A percentile compares a stretch with the other conserved stretches of the same genome.
These are phyloP conservation scores for Xylaria cubensis DNA, from an alignment of 495 filamentous ascomycete species.

Conservation along the genomic window DNA sequence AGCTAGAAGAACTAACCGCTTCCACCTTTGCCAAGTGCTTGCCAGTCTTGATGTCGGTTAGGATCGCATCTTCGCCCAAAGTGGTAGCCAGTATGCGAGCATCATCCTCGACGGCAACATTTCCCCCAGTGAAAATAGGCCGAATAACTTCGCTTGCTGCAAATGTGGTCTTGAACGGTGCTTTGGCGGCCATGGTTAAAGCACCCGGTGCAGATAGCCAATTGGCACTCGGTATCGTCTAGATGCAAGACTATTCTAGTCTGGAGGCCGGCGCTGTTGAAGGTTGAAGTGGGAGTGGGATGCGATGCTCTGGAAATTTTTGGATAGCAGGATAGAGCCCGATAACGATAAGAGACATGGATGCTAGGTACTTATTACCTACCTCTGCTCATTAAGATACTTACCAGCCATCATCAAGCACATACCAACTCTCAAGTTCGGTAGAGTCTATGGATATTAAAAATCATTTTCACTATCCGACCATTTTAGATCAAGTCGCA, in stretches of 20 bases:
- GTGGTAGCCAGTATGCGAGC: constrained; percentile 86
- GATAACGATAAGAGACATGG: constrained; percentile 38
- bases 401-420: neutral
- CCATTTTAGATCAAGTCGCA: too few species aligned
- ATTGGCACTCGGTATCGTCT: constrained; percentile 1
- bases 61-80: constrained; percentile 83
- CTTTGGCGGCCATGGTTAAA: constrained; percentile 55
- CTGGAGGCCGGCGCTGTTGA: neutral
- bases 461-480: neutral
- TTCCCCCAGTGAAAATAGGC: constrained; percentile 92
- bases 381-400: neutral
- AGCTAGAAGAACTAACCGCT: constrained; percentile 66
- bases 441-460: neutral
- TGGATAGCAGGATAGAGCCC: constrained; percentile 5
- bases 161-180: constrained; percentile 78
- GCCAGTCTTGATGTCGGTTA: constrained; percentile 86
- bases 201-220: constrained; percentile 2
- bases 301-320: constrained; percentile 39
- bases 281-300: constrained; percentile 26
- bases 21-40: constrained; percentile 84
- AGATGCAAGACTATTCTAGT: neutral
- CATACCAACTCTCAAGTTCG: too few species aligned
- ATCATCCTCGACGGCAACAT: constrained; percentile 79
- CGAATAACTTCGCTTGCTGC: constrained; percentile 80
- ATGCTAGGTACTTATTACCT: constrained; percentile 5